Conservation (phyloP, 2,329 filamentous ascomycete species). For the Xylariaceae sp. region DNA sequence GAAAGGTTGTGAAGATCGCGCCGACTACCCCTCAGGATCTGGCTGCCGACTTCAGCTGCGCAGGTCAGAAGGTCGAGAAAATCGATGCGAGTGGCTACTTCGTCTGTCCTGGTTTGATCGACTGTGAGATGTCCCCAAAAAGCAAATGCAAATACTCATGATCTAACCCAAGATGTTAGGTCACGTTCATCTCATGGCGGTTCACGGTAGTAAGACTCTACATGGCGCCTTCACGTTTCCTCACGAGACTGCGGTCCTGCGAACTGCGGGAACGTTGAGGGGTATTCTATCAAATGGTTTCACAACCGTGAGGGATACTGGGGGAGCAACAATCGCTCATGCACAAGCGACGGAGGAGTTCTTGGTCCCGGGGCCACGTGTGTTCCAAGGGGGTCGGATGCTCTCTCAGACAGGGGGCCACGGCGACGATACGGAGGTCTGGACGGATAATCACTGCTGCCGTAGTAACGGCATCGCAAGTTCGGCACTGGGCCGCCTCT, state of each 20-base stretch:
- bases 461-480: not conserved
- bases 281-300: not conserved
- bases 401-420: not conserved
- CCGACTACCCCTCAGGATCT: not conserved
- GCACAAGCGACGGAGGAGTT: not conserved
- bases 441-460: not conserved
- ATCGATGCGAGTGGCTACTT: not conserved
- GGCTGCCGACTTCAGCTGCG: not conserved
- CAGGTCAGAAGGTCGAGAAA: not conserved
- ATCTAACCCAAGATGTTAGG: not conserved
- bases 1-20: not conserved
- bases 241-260: not conserved
- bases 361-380: not conserved
- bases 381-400: not conserved
- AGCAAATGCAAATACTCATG: too few relatives aligned
- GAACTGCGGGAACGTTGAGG: not conserved
- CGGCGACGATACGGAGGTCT: not conserved
- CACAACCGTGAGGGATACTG: not conserved
- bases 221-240: not conserved
- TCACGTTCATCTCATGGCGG: not conserved
- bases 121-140: not conserved
- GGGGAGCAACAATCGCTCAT: not conserved
- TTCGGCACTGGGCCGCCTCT: not conserved
- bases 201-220: not conserved
- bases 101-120: not conserved